phyloP scores from a whole-genome alignment of 2,329 filamentous ascomycete species.

The Ophiosphaerella herpotricha region DNA sequence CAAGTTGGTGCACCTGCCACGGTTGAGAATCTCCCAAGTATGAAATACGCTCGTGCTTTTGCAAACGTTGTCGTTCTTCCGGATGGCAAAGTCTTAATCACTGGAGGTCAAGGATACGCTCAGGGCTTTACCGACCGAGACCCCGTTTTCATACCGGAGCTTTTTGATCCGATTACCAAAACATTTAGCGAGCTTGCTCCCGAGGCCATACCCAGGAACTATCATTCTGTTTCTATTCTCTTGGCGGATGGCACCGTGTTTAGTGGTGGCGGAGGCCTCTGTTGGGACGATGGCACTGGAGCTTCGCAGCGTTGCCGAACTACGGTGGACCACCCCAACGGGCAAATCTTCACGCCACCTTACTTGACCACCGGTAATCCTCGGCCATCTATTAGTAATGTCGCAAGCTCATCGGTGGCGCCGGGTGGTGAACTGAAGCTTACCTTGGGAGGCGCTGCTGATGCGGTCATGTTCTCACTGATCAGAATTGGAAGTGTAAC shows the following conservation, averaged over 20 bases:
- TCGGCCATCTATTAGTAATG: conserved; percentile 16
- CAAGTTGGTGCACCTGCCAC: conserved; percentile 14
- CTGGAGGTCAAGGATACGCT: conserved; percentile 22
- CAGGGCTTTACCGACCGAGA: conserved; percentile 19
- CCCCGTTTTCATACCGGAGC: conserved; percentile 19
- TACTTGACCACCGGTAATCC: conserved; percentile 53
- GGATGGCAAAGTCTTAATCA: conserved; percentile 28
- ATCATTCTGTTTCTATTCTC: conserved; percentile 29
- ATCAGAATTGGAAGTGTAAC: conserved; percentile 28
- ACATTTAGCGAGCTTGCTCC: conserved; percentile 20
- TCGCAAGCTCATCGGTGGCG: conserved; percentile 6
- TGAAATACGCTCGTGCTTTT: conserved; percentile 19
- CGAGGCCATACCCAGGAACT: conserved; percentile 21
- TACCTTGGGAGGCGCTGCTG: conserved; percentile 12
- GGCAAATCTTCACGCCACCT: conserved; percentile 58
- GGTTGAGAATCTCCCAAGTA: conserved; percentile 15
- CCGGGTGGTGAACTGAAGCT: conserved; percentile 18
- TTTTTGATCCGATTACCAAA: conserved; percentile 25
- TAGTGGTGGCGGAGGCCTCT: conserved; percentile 26
- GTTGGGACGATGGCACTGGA: conserved; percentile 17
- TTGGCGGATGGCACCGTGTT: conserved; percentile 26
- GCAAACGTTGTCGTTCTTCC: conserved; percentile 27
- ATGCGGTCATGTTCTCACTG: conserved; percentile 15
- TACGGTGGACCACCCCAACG: conserved; percentile 53
- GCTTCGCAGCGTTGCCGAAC: conserved; percentile 50